Evolutionary conservation across 208 protist species (phyloP).

Genomic region (Leishmania tropica): DNA sequence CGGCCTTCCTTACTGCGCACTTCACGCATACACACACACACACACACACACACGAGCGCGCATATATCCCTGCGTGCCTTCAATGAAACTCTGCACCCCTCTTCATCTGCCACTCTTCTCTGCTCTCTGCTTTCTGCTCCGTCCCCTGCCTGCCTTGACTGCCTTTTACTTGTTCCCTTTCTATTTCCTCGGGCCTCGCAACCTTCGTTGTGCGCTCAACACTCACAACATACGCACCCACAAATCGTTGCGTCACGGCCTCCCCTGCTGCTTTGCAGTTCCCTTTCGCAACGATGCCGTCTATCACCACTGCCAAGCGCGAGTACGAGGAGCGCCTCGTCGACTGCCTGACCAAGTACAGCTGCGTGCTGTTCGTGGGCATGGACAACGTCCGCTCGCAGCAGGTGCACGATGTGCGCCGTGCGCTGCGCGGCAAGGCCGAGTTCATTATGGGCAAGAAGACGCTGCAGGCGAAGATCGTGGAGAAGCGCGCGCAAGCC

Average conservation of each 20-base stretch:
- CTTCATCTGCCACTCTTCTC: not conserved
- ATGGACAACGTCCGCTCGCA: slow-evolving; percentile 98
- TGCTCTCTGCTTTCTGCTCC: not conserved
- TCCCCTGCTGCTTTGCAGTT: slow-evolving; percentile 3
- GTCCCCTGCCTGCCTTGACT: not conserved
- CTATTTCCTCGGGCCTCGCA: not conserved
- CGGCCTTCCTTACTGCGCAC: not conserved
- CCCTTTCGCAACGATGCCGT: slow-evolving; percentile 37
- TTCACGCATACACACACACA: not conserved
- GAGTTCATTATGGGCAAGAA: slow-evolving; percentile 99
- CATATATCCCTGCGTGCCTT: not conserved
- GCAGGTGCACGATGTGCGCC: slow-evolving; percentile 97
- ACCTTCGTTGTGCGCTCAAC: not conserved
- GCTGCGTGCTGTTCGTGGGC: slow-evolving; percentile 94
- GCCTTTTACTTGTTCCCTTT: not conserved
- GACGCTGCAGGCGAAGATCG: slow-evolving; percentile 97
- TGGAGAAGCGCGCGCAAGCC: slow-evolving; percentile 74
- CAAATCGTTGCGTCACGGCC: not conserved
- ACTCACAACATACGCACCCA: not conserved
- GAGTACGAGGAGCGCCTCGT: slow-evolving; percentile 94
- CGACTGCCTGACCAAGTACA: slow-evolving; percentile 94
- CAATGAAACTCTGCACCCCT: not conserved
- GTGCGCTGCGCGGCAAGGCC: slow-evolving; percentile 94
- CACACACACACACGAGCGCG: not conserved
- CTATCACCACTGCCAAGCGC: slow-evolving; percentile 74